Evolutionary conservation across 768 basidiomycete species (phyloP), one percentile per base, ranked within the genome.

Genomic region (Trametes maxima): DNA sequence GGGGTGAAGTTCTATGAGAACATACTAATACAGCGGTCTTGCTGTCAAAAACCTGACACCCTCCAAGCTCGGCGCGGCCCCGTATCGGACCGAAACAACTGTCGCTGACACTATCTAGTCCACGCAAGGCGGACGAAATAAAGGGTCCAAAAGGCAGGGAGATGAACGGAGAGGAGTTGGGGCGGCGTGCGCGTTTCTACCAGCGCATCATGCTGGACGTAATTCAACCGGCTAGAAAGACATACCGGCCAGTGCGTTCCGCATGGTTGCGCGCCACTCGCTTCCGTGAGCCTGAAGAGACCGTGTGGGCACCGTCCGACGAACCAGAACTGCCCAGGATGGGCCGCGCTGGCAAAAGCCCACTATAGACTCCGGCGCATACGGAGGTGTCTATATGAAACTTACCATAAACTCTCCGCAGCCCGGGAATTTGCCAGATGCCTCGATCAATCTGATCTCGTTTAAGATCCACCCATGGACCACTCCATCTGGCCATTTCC

Each of bases 401-500:
- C 33, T 11, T 14, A 36, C 6, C 12, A 46, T n/a, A 42, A 47
- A 39, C 17, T 28, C 44, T 40, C 43, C 45, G 10, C 24, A 3
- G 28, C 28, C 28, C 21, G 10, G 45, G 45, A 8, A 24, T 13
- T 24, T 22, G 45, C 13, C 24, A 13, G 21, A 7, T 3, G 6
- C 25, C n/a, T 53, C 53, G 59, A 61, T 61, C 54, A 49, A 50
- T 55, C 54, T 42, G 59, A 55, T 61, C 54, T 55, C 22, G 8
- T 17, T 19, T 17, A 17, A 17, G 43, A 21, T 21, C 7, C 17
- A n/a, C 13, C n/a, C 7, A 5, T 24, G 24, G 14, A 42, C 16
- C 22, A 3, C 53, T 16, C 13, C 17, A 51, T 12, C 19, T 33
- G 28, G 28, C 28, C 28, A 8, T 33, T 33, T 33, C 28, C 28